Evolutionary conservation across 257 asterid species (phyloP).

Genomic region (Penstemon barbatus): DNA sequence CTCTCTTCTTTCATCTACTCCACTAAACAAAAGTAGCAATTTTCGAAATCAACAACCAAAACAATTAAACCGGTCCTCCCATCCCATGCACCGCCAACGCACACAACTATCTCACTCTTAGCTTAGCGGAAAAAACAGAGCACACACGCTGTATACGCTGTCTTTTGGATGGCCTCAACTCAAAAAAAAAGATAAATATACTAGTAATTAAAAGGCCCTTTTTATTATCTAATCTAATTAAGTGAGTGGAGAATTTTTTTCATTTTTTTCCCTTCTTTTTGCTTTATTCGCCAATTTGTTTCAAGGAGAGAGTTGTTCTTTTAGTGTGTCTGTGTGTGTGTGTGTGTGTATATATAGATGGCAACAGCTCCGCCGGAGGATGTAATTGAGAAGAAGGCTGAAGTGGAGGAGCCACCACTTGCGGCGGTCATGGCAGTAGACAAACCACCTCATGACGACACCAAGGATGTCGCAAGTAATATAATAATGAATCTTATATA

Average conservation of each 20-base stretch:
- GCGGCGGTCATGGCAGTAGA: slow-evolving; percentile 43
- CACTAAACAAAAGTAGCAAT: not conserved
- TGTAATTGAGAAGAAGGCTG: slow-evolving; percentile 16
- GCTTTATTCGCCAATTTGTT: not conserved
- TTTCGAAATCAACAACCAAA: not conserved
- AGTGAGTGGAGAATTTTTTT: slow-evolving; percentile 22
- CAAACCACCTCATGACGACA: slow-evolving; percentile 38
- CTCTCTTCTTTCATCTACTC: not conserved
- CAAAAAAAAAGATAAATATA: slow-evolving; percentile 12
- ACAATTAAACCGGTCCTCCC: too few relatives aligned
- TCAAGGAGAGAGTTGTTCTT: too few relatives aligned
- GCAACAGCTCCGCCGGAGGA: slow-evolving; percentile 24
- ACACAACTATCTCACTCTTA: slow-evolving; percentile 8
- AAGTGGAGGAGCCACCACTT: slow-evolving; percentile 42
- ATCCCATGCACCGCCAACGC: slow-evolving; percentile 24
- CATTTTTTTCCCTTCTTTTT: not conserved
- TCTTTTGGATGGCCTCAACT: slow-evolving; percentile 5
- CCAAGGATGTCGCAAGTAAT: slow-evolving; percentile 38
- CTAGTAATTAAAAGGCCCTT: slow-evolving; percentile 11
- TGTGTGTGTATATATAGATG: slow-evolving; percentile 15
- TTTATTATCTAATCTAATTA: not conserved
- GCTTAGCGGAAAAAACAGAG: not conserved
- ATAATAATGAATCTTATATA: not conserved
- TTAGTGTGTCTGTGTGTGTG: too few relatives aligned
- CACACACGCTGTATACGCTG: slow-evolving; percentile 27